Conservation (phyloP, 2,329 filamentous ascomycete species). For the Epichloe sylvatica region DNA sequence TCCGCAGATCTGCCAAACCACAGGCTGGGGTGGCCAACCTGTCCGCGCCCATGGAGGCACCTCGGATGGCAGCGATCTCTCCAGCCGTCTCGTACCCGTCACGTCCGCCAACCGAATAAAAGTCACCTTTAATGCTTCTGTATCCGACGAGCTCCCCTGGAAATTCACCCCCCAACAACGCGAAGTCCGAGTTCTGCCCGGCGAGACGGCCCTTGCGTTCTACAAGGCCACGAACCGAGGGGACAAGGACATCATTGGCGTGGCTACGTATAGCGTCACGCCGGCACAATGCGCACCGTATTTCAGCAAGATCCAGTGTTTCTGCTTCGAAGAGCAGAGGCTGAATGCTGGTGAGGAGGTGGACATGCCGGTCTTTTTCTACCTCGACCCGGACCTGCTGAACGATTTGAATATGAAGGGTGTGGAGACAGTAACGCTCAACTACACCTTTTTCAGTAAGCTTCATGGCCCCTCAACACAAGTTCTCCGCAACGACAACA, state of each 20-base stretch:
- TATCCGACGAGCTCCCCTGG: constrained; percentile 92
- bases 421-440: constrained; percentile 88
- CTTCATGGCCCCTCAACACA: constrained; percentile 9
- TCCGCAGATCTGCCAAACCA: constrained; percentile 59
- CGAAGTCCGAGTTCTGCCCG: constrained; percentile 86
- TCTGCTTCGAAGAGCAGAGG: constrained; percentile 96
- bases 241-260: constrained; percentile 86
- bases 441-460: constrained; percentile 97
- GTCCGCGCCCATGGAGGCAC: constrained; percentile 57
- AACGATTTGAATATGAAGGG: constrained; percentile 86
- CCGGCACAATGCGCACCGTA: constrained; percentile 92
- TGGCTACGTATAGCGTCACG: constrained; percentile 94
- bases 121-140: constrained; percentile 90
- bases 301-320: constrained; percentile 99
- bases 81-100: constrained; percentile 67
- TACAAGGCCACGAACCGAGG: constrained; percentile 93
- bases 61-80: constrained; percentile 45
- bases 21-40: constrained; percentile 85
- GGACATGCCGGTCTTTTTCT: constrained; percentile 99
- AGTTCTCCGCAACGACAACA: background rate
- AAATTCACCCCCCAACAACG: constrained; percentile 95
- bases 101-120: constrained; percentile 71
- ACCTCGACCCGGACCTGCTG: constrained; percentile 89
- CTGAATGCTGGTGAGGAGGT: constrained; percentile 91
- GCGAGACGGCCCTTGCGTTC: constrained; percentile 92